Base-by-base conservation (phyloP, 169 alveolate species). In the Cryptosporidium muris region DNA sequence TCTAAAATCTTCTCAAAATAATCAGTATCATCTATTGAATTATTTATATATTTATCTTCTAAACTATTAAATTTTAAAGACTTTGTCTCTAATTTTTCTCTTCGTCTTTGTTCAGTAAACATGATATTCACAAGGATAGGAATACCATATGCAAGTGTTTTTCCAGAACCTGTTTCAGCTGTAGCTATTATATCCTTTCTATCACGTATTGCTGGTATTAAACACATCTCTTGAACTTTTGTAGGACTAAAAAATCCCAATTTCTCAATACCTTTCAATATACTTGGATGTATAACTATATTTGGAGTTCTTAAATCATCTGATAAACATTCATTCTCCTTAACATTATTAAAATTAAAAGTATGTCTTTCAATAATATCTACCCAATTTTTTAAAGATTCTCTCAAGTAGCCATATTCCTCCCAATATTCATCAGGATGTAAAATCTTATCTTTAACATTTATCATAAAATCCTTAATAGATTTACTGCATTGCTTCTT, bases 161-260 rank as follows among this genome's bases (percentile, higher is more conserved):
- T 88, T 7, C 91, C 91, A 11, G 89, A 66, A 16, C 91, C 91
- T 12, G 91, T 88, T 53, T 88, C 91, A 3, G 91, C 91, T 6
- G 88, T 89, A 53, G 91, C 91, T 11, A 88, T 64, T 2, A 88
- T 80, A 43, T 88, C 91, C 40, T 66, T 80, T 63, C 91, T 54
- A 36, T 80, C 91, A 12, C 89, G 56, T 34, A 88, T 63, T 11
- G 91, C 81, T n/a, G 82, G 89, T n/a, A 80, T 60, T 42, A 88
- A 45, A 34, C 80, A 65, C 16, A 68, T 60, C 25, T 47, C 48
- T 62, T 88, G 91, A 4, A 88, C 58, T 42, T 82, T 85, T 3
- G 91, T 88, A 11, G 91, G 91, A 4, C 34, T 47, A 9, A 80
- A 47, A 25, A 88, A 81, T 12, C 67, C 60, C 7, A 56, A 42